Percentiles rank a stretch among this genome's conserved stretches.
These are phyloP conservation scores for Pigoraptor vietnamica DNA, from an alignment of 78 protist species.

Conservation along the genomic window DNA sequence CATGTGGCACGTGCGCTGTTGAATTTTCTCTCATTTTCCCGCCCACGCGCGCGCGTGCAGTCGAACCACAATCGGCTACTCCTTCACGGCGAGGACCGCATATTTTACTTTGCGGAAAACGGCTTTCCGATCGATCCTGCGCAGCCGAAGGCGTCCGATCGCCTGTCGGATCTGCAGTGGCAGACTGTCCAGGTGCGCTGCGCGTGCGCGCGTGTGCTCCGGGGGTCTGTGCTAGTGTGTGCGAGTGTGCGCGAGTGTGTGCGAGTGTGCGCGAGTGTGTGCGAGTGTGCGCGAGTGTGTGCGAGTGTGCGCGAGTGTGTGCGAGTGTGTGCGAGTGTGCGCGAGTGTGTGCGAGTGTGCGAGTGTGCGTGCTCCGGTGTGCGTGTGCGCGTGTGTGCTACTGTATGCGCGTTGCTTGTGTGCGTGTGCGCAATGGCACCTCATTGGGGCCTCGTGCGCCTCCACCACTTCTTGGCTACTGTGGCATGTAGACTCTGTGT, in stretches of 20 bases:
- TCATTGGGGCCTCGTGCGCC: too few relatives aligned
- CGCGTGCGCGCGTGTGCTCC: neutral
- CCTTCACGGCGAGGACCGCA: neutral
- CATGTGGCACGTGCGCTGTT: too few relatives aligned
- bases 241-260: neutral
- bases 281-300: neutral
- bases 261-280: neutral
- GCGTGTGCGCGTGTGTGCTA: neutral
- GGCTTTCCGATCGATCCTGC: neutral
- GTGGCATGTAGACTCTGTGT: too few relatives aligned
- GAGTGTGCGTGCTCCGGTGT: neutral
- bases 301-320: neutral
- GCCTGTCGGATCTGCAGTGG: neutral
- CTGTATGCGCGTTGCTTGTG: neutral
- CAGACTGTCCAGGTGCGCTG: neutral
- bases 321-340: neutral
- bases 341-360: neutral
- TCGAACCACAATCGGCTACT: neutral
- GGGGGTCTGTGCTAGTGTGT: neutral
- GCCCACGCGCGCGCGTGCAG: neutral
- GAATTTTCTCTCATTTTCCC: too few relatives aligned
- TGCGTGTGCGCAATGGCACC: too few relatives aligned
- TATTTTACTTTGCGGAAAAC: neutral
- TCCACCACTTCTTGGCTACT: too few relatives aligned
- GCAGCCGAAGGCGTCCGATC: neutral